A percentile compares a stretch with the other conserved stretches of the same genome.
Evolutionary conservation across 768 basidiomycete species (phyloP).

Genomic region (Trichaptum fuscoviolaceum): DNA sequence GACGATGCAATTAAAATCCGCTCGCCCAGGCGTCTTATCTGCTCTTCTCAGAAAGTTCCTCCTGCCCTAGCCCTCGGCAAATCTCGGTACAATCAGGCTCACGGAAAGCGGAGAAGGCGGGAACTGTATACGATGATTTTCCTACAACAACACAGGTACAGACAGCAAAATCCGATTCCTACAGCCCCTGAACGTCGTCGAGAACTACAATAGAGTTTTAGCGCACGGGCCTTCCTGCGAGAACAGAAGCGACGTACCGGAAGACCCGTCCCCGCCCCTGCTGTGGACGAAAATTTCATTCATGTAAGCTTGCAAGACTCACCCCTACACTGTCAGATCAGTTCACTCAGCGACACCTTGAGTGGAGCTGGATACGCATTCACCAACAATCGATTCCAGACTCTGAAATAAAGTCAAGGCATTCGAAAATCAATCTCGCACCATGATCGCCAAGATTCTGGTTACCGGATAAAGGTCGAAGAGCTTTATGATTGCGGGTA

Average conservation of each 20-base stretch:
- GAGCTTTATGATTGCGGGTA: neutral
- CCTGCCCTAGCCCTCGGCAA: neutral
- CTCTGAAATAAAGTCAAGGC: neutral
- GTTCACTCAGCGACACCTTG: neutral
- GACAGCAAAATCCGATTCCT: neutral
- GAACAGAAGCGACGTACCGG: neutral
- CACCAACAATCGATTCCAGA: neutral
- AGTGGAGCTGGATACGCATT: neutral
- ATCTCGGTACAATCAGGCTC: neutral
- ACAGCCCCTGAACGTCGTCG: neutral
- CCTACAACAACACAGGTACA: neutral
- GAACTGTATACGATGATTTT: neutral
- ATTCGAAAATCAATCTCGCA: too few relatives aligned
- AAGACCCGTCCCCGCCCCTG: neutral
- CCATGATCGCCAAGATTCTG: too few relatives aligned
- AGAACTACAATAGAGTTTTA: neutral
- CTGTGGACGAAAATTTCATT: too few relatives aligned
- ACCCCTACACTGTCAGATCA: neutral
- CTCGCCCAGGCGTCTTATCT: neutral
- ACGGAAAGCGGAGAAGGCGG: neutral
- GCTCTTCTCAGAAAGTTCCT: neutral
- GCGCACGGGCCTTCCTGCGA: neutral
- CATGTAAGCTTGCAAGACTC: neutral
- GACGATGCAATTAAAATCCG: neutral
- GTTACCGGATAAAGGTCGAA: too few relatives aligned